Conservation (phyloP, 108 stramenopile species). For the Nitzschia sp. region DNA sequence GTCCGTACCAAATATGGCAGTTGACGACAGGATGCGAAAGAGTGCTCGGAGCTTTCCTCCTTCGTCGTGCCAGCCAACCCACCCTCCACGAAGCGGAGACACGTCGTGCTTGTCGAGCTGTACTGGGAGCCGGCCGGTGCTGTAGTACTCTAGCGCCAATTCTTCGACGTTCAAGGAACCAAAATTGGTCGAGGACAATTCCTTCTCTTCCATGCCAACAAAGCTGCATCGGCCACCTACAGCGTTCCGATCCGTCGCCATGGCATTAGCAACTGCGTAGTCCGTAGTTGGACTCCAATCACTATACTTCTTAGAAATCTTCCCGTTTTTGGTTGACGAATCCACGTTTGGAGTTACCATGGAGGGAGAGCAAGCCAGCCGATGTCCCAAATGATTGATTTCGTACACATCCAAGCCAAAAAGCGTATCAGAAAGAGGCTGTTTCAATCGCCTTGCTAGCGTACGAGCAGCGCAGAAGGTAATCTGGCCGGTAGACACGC, state of each 20-base stretch:
- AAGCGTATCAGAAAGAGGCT: conserved; percentile 55
- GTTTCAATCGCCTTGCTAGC: conserved; percentile 64
- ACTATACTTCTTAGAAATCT: conserved; percentile 37
- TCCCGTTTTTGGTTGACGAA: background rate
- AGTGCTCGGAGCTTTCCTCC: conserved; percentile 69
- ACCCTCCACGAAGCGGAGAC: conserved; percentile 42
- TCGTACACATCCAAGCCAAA: conserved; percentile 36
- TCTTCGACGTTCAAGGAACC: conserved; percentile 81
- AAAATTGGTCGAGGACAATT: conserved; percentile 16
- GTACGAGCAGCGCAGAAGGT: conserved; percentile 69
- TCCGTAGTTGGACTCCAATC: conserved; percentile 81
- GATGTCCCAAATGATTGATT: conserved; percentile 52
- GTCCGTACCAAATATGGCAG: conserved; percentile 45
- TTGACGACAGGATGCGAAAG: conserved; percentile 72
- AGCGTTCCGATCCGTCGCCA: conserved; percentile 33
- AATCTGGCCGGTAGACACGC: conserved; percentile 42
- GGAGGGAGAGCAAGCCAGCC: too few relatives aligned
- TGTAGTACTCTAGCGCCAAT: conserved; percentile 80
- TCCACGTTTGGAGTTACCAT: conserved; percentile 7
- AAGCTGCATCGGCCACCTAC: conserved; percentile 67
- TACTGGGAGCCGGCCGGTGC: conserved; percentile 58
- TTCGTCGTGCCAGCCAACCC: conserved; percentile 86
- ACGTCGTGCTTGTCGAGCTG: conserved; percentile 13
- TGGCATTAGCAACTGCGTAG: conserved; percentile 65
- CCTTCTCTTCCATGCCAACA: conserved; percentile 70